phyloP scores from a whole-genome alignment of 306 rosid genomes.

The Casuarina glauca region DNA sequence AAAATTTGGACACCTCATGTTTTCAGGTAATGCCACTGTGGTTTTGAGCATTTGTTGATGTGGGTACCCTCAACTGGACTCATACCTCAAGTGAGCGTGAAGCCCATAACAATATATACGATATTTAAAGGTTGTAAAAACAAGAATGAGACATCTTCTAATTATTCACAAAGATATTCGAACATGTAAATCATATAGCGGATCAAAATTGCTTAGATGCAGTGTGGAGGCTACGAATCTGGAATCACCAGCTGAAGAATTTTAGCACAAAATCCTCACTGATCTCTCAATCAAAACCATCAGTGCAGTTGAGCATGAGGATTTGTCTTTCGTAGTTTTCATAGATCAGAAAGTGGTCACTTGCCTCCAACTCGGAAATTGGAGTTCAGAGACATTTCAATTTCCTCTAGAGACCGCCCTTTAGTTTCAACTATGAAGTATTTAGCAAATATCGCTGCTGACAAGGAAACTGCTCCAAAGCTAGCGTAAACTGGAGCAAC shows the following conservation, averaged over 20 bases:
- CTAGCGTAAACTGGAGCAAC: slow-evolving; percentile 75
- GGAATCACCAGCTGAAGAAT: background rate
- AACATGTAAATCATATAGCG: background rate
- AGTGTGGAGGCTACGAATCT: background rate
- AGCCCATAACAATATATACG: background rate
- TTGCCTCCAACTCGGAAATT: slow-evolving; percentile 39
- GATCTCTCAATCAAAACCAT: background rate
- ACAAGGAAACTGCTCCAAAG: slow-evolving; percentile 70
- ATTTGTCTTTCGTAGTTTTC: background rate
- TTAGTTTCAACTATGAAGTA: slow-evolving; percentile 77
- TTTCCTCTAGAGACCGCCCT: slow-evolving; percentile 87
- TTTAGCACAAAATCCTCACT: background rate
- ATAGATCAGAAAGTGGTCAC: slow-evolving; percentile 5
- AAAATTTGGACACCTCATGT: slow-evolving; percentile 20
- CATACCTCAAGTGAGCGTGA: slow-evolving; percentile 12
- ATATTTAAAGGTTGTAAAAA: background rate
- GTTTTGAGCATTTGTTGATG: slow-evolving; percentile 48
- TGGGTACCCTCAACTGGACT: slow-evolving; percentile 32
- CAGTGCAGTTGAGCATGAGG: background rate
- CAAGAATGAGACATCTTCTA: background rate
- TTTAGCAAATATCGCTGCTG: slow-evolving; percentile 66
- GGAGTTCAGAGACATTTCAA: slow-evolving; percentile 62
- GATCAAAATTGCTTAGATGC: background rate
- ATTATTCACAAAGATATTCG: background rate
- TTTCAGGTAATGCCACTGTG: slow-evolving; percentile 42